Evolutionary conservation across 352 stramenopile species (phyloP), one percentile per base, ranked within the genome.

Genomic region (Globisporangium nunn): DNA sequence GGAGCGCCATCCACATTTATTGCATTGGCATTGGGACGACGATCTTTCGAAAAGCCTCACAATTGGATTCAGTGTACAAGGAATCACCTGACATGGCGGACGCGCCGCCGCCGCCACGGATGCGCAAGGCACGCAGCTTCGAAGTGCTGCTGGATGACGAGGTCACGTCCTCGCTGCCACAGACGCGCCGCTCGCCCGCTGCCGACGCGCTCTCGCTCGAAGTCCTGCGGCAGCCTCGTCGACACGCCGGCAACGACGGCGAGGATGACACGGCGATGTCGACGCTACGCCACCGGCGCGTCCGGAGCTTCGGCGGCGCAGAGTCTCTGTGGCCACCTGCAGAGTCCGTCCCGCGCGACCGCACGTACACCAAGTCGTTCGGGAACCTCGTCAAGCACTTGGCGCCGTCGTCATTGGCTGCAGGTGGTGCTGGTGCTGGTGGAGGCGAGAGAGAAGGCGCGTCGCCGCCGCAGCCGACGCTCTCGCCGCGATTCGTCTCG

Each of bases 361-460:
- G 77, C 6, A 81, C 80, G 44, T 91, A 93, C 62, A 93, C 80
- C 10, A 91, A 88, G 54, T 93, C 83, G 4, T 51, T 93, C 10
- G 81, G 77, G 8, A 91, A 82, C 61, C 58, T 93, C 31, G 83
- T 93, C 0, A 87, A 93, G 66, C 83, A 93, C 59, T 62, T 93
- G 17, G 75, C 83, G 2, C 72, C 82, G 15, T 78, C 78, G 2
- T 18, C 43, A 4, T 15, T 14, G 4, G 37, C 37, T 17, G 37
- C 12, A 4, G 37, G 37, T 4, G 37, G 37, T 17, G 35, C 7
- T 10, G 35, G 35, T 6, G 7, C 7, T 10, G 7, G 35, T 4
- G 11, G 10, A 37, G 53, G 57, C 10, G 67, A 75, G 18, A 62
- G 67, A 6, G 66, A 71, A 2, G 55, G 48, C 0, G 50, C 50